Base-by-base conservation (phyloP, 768 basidiomycete genomes). In the Rhodotorula sphaerocarpa region DNA sequence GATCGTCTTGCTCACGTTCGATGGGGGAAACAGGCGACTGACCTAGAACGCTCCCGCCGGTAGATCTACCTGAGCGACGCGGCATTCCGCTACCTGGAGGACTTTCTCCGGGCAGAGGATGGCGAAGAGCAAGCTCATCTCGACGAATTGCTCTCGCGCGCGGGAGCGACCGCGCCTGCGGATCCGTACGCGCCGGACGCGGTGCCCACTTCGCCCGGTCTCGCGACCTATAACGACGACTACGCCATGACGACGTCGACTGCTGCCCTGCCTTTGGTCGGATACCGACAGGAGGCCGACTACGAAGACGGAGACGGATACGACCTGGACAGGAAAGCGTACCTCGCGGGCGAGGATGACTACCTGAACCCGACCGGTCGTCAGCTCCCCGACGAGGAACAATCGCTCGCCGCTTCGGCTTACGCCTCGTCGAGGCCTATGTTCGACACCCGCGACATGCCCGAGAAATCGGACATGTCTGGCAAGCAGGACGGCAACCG, bases 51-150 rank as follows among this genome's bases (percentile, higher is more conserved):
- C 33, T 23, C 23, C 30, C 7, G 33, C 45, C 23, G 51, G 1
- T 67, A 95, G 91, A 85, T 92, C 48, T 97, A 89, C 81, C 76
- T 99, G 5, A 87, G 86, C 0, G 90, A 92, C 71, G 66, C 72
- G 0, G 87, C 88, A 0, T 96, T 97, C 82, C 88, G 90, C 65
- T 78, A 80, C 3, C 82, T 97, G 23, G 93, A 97, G 73, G 89
- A 99, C 71, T 82, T 83, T 5, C 79, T 97, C 18, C 85, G 93
- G 11, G 80, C 85, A 0, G 80, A 81, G 21, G 93, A 96, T 55
- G 83, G 83, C 6, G 89, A 95, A 60, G 91, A 95, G 72, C 84
- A 84, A 73, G 87, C 87, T 75, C 81, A 87, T 42, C 87, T 86
- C 70, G 81, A 85, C 30, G 77, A 88, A 7, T 85, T 88, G 60